Evolutionary conservation across 2,329 filamentous ascomycete species (phyloP).

Genomic region (Bipolaris oryzae): DNA sequence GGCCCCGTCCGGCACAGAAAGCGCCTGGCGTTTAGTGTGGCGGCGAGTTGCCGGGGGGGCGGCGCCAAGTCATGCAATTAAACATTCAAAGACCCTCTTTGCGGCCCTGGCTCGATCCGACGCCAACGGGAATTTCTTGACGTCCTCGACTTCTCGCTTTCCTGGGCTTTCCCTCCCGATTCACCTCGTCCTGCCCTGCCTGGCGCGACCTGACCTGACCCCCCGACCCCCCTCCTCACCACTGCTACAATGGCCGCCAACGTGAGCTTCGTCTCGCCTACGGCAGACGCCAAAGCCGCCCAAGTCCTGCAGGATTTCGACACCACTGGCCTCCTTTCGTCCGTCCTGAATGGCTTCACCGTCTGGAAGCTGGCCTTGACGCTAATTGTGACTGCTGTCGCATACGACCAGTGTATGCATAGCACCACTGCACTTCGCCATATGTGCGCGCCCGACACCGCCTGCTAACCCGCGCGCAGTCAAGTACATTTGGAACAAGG

Average conservation of each 20-base stretch:
- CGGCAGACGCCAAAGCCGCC: slow-evolving; percentile 46
- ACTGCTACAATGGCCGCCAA: slow-evolving; percentile 43
- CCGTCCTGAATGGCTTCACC: slow-evolving; percentile 40
- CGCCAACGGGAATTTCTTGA: slow-evolving; percentile 11
- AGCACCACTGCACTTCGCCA: background rate
- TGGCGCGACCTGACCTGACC: slow-evolving; percentile 12
- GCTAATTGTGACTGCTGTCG: slow-evolving; percentile 72
- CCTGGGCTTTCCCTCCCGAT: slow-evolving; percentile 3
- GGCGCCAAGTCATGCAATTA: slow-evolving; percentile 24
- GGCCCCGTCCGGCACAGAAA: too few species aligned
- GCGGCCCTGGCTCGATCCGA: slow-evolving; percentile 5
- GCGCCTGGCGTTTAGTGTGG: background rate
- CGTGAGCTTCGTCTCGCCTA: slow-evolving; percentile 49
- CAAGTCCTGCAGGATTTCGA: slow-evolving; percentile 41
- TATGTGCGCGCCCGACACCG: slow-evolving; percentile 1
- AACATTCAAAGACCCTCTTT: slow-evolving; percentile 23
- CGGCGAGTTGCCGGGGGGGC: background rate
- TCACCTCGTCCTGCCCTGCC: slow-evolving; percentile 3
- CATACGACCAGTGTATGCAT: slow-evolving; percentile 87
- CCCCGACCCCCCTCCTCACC: background rate
- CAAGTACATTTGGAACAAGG: slow-evolving; percentile 56
- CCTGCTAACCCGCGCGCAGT: slow-evolving; percentile 54
- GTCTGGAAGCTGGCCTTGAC: slow-evolving; percentile 57
- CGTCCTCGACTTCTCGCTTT: slow-evolving; percentile 10
- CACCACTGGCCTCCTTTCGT: slow-evolving; percentile 38